Evolutionary conservation across 306 rosid genomes (phyloP), one percentile per base, ranked within the genome.

Genomic region (Fragaria iinumae): DNA sequence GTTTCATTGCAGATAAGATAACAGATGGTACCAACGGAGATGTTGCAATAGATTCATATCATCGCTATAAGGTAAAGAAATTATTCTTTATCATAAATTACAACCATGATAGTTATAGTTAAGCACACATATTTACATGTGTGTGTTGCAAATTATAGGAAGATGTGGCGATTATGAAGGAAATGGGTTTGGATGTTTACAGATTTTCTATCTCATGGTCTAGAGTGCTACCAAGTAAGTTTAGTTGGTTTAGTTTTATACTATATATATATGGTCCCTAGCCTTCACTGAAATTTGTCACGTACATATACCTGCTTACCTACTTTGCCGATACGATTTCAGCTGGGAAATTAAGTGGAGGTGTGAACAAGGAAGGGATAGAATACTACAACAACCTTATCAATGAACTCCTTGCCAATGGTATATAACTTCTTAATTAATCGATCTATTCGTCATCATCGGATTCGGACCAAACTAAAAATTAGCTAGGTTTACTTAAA

Each of bases 311-410:
- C 36, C 0, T 17, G 6, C 8, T 45, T 21, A 36, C 9, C 8
- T 3, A 8, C 23, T 25, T 29, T 7, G 41, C 45, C 1, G 8
- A 32, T 32, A 32, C 36, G 4, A 10, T 65, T 49, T 3, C 41
- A 90, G 96, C 83, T 34, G 96, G 96, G 53, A 90, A 85, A 76
- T 38, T 85, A 21, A 84, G 85, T 74, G 91, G 91, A 9, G 96
- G 96, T 41, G 65, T 87, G 68, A 88, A 87, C 79, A 69, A 44
- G 59, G 87, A 83, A 82, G 96, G 96, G 32, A 63, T 90, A 13
- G 16, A 50, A 21, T 90, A 83, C 83, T 90, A 90, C 88, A 90
- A 90, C 85, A 87, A 84, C 49, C 91, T 88, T 71, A 85, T 84
- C 67, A 84, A 90, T 69, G 87, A 85, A 63, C 83, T 90, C 63